Base-by-base conservation (phyloP, 2,329 filamentous ascomycete genomes). In the Calonectria leucothoes region DNA sequence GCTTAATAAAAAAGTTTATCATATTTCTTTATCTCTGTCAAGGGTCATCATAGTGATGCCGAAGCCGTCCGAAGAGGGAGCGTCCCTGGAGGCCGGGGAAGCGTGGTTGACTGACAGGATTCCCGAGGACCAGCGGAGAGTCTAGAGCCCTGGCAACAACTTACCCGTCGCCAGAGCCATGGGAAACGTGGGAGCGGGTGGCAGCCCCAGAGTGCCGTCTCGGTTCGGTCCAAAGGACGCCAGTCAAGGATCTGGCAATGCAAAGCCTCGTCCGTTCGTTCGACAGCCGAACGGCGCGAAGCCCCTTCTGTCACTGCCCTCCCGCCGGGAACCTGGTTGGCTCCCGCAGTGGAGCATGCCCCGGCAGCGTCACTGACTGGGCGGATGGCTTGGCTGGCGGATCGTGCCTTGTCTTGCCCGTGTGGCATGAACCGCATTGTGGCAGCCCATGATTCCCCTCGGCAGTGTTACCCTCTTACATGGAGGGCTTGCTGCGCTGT, bases 181-280 rank as follows among this genome's bases (percentile, higher is more conserved):
- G 61, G 61, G 61, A 65, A 65, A 49, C 61, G 61, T 65, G 57
- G 65, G 57, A 69, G 29, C 39, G 59, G 59, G 59, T 66, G 68
- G 35, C 59, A 57, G 63, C 15, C 42, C 35, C 45, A 65, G 72
- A 75, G 71, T 71, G 65, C 69, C 66, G 66, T 78, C 70, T 79
- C 79, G 79, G 77, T 80, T 80, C 79, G 79, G 79, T 69, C 79
- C 79, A 80, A 80, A 72, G 79, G 79, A 80, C 75, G 76, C 72
- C 72, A 75, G 67, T 63, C 29, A 69, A 64, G 48, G 63, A 66
- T 55, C 66, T 49, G 49, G 51, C 66, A 55, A 55, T 67, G 49
- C 25, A 31, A 59, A 29, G 55, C 69, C 49, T 69, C 35, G 66
- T 25, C 70, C 45, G 57, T 72, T 72, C 65, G 65, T 68, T 67